phyloP scores from a whole-genome alignment of 768 basidiomycete species.

The Astraeus odoratus region DNA sequence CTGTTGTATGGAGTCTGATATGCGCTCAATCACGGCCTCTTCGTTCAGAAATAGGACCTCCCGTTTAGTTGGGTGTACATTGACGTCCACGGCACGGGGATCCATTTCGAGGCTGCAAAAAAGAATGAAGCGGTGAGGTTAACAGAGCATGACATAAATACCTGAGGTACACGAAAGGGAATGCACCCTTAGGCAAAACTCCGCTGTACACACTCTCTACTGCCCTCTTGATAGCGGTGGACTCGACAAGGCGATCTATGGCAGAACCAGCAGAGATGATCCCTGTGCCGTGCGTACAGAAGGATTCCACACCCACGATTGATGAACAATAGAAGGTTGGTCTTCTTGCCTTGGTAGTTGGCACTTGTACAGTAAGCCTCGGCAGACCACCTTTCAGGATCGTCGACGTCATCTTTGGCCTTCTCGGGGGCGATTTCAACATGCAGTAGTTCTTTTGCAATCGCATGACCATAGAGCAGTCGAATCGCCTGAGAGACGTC shows the following conservation, averaged over 20 bases:
- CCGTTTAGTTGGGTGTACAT: constrained; percentile 96
- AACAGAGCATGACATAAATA: constrained; percentile 23
- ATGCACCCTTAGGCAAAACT: constrained; percentile 83
- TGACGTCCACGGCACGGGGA: constrained; percentile 88
- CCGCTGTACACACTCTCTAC: constrained; percentile 81
- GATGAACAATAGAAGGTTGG: constrained; percentile 83
- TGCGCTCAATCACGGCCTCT: constrained; percentile 71
- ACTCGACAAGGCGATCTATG: constrained; percentile 89
- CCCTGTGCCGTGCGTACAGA: not conserved
- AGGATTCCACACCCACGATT: constrained; percentile 57
- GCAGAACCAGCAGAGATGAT: not conserved
- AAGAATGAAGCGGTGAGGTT: not conserved
- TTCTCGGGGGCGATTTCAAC: constrained; percentile 30
- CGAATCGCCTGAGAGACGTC: constrained; percentile 65
- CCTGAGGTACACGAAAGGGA: constrained; percentile 93
- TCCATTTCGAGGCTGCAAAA: constrained; percentile 66
- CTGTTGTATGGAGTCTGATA: constrained; percentile 67
- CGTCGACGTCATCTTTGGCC: constrained; percentile 25
- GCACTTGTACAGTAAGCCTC: constrained; percentile 77
- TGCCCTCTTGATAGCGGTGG: constrained; percentile 76
- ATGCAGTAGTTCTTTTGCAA: constrained; percentile 70
- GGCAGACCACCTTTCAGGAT: constrained; percentile 56
- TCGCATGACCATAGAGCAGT: constrained; percentile 70
- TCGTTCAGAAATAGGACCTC: constrained; percentile 95
- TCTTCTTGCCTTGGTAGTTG: constrained; percentile 87